These are phyloP conservation scores for Paramecium tetraurelia DNA, from an alignment of 73 alveolate species.

Conservation along the genomic window DNA sequence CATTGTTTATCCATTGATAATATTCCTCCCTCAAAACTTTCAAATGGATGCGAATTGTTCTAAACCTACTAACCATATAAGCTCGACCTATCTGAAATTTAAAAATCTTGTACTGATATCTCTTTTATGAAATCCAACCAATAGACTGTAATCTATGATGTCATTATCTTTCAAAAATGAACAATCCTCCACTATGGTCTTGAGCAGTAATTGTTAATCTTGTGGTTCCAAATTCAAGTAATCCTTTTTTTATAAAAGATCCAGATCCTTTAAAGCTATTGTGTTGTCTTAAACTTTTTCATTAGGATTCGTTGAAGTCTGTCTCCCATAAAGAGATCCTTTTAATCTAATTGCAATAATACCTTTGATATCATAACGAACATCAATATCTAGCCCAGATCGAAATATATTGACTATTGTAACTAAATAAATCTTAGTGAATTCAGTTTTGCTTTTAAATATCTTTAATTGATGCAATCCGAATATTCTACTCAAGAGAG, in stretches of 20 bases:
- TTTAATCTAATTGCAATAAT: background rate
- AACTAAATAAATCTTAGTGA: constrained; percentile 64
- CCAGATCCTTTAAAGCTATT: constrained; percentile 89
- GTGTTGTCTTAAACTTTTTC: constrained; percentile 61
- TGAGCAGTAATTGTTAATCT: constrained; percentile 52
- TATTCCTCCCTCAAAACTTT: constrained; percentile 78
- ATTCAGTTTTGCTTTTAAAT: background rate
- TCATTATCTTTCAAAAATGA: constrained; percentile 69
- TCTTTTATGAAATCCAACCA: constrained; percentile 82
- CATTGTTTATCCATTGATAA: constrained; percentile 65
- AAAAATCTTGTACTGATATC: constrained; percentile 55
- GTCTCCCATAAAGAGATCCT: constrained; percentile 71
- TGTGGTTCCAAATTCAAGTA: constrained; percentile 23
- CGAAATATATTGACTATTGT: constrained; percentile 88
- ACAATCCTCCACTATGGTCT: constrained; percentile 77
- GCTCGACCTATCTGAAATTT: background rate
- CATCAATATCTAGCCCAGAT: constrained; percentile 79
- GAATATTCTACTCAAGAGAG: constrained; percentile 75
- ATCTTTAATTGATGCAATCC: constrained; percentile 79
- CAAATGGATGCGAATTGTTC: background rate
- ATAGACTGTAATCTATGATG: constrained; percentile 87
- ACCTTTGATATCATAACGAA: constrained; percentile 80
- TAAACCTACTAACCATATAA: background rate
- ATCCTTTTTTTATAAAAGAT: constrained; percentile 66
- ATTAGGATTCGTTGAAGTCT: constrained; percentile 58